Conservation (phyloP, 2,329 filamentous ascomycete species). For the Purpureocillium takamizusanense region DNA sequence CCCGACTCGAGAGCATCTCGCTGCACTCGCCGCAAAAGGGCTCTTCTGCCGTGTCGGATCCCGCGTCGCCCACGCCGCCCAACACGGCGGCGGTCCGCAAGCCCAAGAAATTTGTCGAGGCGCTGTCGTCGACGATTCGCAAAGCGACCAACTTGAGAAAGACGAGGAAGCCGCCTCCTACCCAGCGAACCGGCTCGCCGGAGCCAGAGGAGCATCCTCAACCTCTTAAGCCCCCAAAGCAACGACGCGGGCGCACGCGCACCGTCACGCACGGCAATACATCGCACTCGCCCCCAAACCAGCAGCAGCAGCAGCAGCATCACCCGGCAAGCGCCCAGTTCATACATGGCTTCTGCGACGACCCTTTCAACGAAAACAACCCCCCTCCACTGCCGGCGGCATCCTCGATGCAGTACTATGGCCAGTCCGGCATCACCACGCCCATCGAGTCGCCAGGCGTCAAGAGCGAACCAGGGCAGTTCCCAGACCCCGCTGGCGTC, state of each 20-base stretch:
- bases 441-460: conserved; percentile 29
- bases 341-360: conserved; percentile 26
- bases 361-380: conserved; percentile 26
- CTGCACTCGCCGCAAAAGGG: conserved; percentile 26
- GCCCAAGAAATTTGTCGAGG: conserved; percentile 30
- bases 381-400: conserved; percentile 11
- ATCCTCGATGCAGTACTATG: conserved; percentile 19
- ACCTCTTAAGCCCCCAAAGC: conserved; percentile 23
- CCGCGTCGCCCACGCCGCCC: conserved; percentile 22
- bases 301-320: conserved; percentile 15
- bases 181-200: conserved; percentile 19
- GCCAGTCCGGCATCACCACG: conserved; percentile 22
- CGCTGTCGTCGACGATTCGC: conserved; percentile 29
- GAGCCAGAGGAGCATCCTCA: conserved; percentile 16
- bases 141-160: conserved; percentile 27
- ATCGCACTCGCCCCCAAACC: conserved; percentile 15
- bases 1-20: conserved; percentile 37
- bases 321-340: conserved; percentile 17
- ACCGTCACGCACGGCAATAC: conserved; percentile 9
- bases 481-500: conserved; percentile 11
- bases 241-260: conserved; percentile 15
- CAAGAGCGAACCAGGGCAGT: conserved; percentile 19
- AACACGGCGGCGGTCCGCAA: conserved; percentile 17
- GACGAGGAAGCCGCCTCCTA: conserved; percentile 13
- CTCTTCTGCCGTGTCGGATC: conserved; percentile 16